phyloP scores from a whole-genome alignment of 805 yeast species.

The Dipodascopsis uninucleata region DNA sequence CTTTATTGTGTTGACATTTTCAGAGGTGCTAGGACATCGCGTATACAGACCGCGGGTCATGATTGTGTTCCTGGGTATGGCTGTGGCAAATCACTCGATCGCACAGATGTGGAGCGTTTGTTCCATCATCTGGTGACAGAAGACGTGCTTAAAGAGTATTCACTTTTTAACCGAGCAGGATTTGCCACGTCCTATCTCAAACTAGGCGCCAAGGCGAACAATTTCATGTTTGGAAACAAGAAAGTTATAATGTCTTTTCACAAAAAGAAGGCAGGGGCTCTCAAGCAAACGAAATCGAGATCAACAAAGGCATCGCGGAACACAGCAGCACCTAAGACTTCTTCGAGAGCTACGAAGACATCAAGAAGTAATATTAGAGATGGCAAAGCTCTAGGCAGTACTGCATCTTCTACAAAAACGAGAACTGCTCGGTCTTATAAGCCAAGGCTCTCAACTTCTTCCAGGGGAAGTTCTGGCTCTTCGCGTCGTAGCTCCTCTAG shows the following conservation, averaged over 20 bases:
- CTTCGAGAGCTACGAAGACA: slow-evolving; percentile 3
- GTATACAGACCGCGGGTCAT: slow-evolving; percentile 61
- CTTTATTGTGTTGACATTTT: slow-evolving; percentile 79
- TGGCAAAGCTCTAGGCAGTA: no score
- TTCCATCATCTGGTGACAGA: slow-evolving; percentile 72
- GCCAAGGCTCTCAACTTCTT: no score
- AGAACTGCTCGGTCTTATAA: no score
- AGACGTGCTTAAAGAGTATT: slow-evolving; percentile 64
- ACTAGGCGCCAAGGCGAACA: slow-evolving; percentile 42
- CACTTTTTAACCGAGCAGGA: slow-evolving; percentile 69
- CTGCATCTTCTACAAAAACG: no score
- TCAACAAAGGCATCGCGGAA: not conserved
- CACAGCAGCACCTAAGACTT: not conserved
- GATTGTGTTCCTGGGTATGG: slow-evolving; percentile 64
- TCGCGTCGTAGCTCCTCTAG: no score
- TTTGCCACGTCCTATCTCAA: slow-evolving; percentile 74
- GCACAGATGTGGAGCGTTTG: slow-evolving; percentile 72
- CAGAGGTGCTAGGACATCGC: slow-evolving; percentile 65
- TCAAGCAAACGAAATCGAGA: slow-evolving; percentile 1
- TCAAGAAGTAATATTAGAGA: not conserved
- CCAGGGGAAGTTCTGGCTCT: no score
- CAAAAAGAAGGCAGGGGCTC: slow-evolving; percentile 2
- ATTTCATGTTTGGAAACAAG: slow-evolving; percentile 14
- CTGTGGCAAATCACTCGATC: slow-evolving; percentile 58
- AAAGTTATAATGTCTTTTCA: slow-evolving; percentile 16